Conservation (phyloP, 2,329 filamentous ascomycete species). For the Talaromyces amestolkiae region DNA sequence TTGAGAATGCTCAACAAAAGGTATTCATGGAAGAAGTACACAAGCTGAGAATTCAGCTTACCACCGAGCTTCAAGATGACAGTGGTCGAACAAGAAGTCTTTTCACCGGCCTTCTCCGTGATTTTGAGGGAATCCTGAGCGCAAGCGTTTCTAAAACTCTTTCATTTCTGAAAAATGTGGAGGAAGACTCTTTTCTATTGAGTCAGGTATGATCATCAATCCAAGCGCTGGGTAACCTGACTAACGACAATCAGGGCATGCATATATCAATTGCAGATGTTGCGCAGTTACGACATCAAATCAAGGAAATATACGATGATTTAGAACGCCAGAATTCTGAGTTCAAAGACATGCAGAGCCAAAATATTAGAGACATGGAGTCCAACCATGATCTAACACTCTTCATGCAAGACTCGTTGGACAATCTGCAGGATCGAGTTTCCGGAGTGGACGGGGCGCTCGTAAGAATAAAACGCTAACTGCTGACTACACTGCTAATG, state of each 20-base stretch:
- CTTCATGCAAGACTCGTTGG: constrained; percentile 33
- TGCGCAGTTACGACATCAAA: constrained; percentile 24
- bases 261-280: constrained; percentile 27
- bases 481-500: background rate
- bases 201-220: constrained; percentile 24
- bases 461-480: constrained; percentile 25
- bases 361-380: constrained; percentile 24
- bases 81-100: constrained; percentile 25
- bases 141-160: constrained; percentile 24
- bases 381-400: constrained; percentile 30
- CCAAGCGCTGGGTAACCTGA: constrained; percentile 1
- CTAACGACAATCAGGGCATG: constrained; percentile 31
- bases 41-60: constrained; percentile 30
- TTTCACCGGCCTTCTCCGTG: constrained; percentile 28
- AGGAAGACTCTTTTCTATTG: constrained; percentile 22
- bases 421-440: constrained; percentile 33
- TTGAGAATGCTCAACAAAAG: constrained; percentile 31
- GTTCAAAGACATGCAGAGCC: constrained; percentile 27
- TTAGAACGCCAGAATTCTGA: constrained; percentile 29
- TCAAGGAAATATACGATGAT: constrained; percentile 31
- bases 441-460: constrained; percentile 34
- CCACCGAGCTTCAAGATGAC: constrained; percentile 34
- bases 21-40: constrained; percentile 35
- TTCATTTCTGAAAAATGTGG: constrained; percentile 23
- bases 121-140: constrained; percentile 28